Evolutionary conservation across 163 green algal species (phyloP), one percentile per base, ranked within the genome.

Genomic region (Chlamydomonas reinhardtii): DNA sequence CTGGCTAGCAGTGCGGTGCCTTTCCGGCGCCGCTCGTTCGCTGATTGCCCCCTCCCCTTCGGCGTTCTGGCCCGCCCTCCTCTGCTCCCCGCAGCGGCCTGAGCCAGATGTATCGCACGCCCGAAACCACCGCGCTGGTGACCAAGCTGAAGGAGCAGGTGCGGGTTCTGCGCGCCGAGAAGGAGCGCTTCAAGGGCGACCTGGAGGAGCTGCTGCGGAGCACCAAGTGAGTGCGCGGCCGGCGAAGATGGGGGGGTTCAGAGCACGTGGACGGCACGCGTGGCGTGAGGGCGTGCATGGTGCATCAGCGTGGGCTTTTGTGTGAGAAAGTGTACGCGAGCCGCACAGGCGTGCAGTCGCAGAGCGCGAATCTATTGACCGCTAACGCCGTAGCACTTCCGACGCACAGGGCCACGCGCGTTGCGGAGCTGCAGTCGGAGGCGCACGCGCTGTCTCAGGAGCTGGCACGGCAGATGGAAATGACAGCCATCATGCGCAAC

Each of bases 71-170:
- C 39, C 39, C 39, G 5, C 39, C 39, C 39, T 8, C 39, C 39
- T 5, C 39, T 8, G 39, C 39, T 56, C 48, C 6, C 48, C 11
- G 48, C 79, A 86, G 79, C 22, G 88, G 83, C 24, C 66, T 91
- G 61, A 91, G 77, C 43, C 88, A 91, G 73, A 89, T 91, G 88
- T 91, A 89, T 65, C 81, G 88, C 15, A 82, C 62, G 16, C 83
- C 88, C n/a, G 88, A 91, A 19, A 91, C 88, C 77, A 89, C 88
- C 0, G 77, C 83, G 2, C 77, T 91, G 32, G 83, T 91, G 34
- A 73, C 77, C 12, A 29, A 39, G 34, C 82, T 91, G 29, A 83
- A 81, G 75, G 87, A 89, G 76, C 62, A 77, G 76, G 87, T 89
- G 56, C 76, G 70, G 11, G 54, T n/a, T 35, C 79, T 86, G 79